phyloP scores from a whole-genome alignment of 1,284 basidiomycete species.

The Cryptococcus jaspeensis region DNA sequence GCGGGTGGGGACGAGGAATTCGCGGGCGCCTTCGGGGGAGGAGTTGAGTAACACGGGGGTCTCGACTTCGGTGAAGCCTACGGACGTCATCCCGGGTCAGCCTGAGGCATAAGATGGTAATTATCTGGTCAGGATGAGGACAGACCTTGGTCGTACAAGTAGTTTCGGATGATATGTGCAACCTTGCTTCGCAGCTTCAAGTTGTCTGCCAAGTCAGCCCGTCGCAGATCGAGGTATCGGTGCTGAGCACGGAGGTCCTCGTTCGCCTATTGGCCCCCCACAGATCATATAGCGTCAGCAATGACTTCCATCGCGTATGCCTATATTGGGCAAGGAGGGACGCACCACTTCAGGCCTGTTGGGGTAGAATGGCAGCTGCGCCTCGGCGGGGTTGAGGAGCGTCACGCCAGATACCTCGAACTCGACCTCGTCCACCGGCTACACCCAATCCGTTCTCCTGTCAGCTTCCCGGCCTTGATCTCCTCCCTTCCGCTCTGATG shows the following conservation, averaged over 20 bases:
- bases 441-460: conserved; percentile 20
- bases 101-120: too few relatives aligned
- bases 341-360: conserved; percentile 72
- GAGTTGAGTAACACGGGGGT: conserved; percentile 91
- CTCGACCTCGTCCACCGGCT: conserved; percentile 74
- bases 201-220: conserved; percentile 70
- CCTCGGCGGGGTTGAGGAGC: conserved; percentile 73
- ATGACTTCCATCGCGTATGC: background rate
- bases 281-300: background rate
- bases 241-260: conserved; percentile 80
- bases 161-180: conserved; percentile 70
- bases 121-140: conserved; percentile 7
- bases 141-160: conserved; percentile 70
- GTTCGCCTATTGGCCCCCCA: conserved; percentile 61
- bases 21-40: conserved; percentile 89
- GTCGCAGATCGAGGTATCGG: conserved; percentile 83
- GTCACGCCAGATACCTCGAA: conserved; percentile 68
- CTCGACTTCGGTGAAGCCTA: conserved; percentile 87
- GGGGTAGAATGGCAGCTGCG: conserved; percentile 73
- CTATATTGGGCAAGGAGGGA: conserved; percentile 18
- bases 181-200: conserved; percentile 75
- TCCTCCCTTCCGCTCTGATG: too few relatives aligned
- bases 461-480: conserved; percentile 5
- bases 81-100: background rate
- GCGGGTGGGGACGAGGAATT: conserved; percentile 91